phyloP scores from a whole-genome alignment of 768 basidiomycete species.

The Gloeopeniophorella convolvens region DNA sequence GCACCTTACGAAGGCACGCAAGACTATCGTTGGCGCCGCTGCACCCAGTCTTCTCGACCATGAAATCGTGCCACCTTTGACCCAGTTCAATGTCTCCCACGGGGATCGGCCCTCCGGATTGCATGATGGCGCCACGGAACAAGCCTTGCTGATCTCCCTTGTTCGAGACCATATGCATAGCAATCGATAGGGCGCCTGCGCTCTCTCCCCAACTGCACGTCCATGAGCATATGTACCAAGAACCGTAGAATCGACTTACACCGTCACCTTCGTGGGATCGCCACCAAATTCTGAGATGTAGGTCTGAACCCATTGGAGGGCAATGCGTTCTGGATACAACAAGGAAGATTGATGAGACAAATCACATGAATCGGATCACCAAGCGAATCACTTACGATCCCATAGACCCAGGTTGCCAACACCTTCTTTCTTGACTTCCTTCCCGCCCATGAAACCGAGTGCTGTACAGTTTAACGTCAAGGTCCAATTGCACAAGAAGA shows the following conservation, averaged over 20 bases:
- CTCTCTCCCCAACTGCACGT: constrained; percentile 40
- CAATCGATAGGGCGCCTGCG: constrained; percentile 46
- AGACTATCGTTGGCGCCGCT: constrained; percentile 31
- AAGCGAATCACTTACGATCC: constrained; percentile 55
- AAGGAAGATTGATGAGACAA: neutral
- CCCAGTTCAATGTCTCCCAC: constrained; percentile 25
- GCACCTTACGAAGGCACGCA: constrained; percentile 36
- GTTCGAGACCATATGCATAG: constrained; percentile 38
- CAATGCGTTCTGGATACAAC: constrained; percentile 40
- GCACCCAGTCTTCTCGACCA: constrained; percentile 37
- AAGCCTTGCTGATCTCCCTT: constrained; percentile 32
- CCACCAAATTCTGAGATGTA: constrained; percentile 62
- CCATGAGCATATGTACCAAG: constrained; percentile 3
- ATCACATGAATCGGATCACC: too few relatives aligned
- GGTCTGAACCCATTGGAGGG: constrained; percentile 59
- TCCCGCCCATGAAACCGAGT: constrained; percentile 46
- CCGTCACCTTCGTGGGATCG: constrained; percentile 52
- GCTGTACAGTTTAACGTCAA: too few relatives aligned
- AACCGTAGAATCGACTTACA: constrained; percentile 31
- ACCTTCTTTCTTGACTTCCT: constrained; percentile 45
- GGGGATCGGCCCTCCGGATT: constrained; percentile 35
- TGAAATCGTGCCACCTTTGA: constrained; percentile 35
- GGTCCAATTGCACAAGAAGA: too few relatives aligned
- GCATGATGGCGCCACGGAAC: constrained; percentile 42
- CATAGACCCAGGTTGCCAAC: constrained; percentile 61